Evolutionary conservation across 768 basidiomycete genomes (phyloP), one percentile per base, ranked within the genome.

Genomic region (Tylopilus vinaceipallidus): DNA sequence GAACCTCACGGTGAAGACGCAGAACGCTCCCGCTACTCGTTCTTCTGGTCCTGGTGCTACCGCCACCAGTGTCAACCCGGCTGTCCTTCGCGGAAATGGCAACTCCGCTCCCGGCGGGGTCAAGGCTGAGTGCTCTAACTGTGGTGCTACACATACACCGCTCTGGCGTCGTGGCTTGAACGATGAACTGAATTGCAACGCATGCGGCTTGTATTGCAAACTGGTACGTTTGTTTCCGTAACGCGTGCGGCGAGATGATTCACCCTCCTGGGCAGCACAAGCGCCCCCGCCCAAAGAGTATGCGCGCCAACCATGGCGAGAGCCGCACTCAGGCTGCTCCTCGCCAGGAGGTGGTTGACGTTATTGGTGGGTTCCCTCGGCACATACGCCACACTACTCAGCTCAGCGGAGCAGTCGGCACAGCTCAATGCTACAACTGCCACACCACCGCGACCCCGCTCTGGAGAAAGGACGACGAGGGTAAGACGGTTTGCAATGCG

Each of bases 401-500:
- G 56, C 60, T 66, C 57, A 67, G 60, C 35, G 59, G 64, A 38
- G 52, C 52, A 57, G 56, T 55, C 47, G 66, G 68, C 40, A 54
- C 75, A 77, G 90, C 89, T 3, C 88, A 91, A 74, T 93, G 90
- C 72, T 90, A 85, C 70, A 92, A 91, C 62, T 92, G 90, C 72
- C 86, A 91, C 61, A 92, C 91, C 20, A 91, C 88, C 3, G 88
- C 89, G 13, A 91, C 90, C 6, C 91, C 91, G 12, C 79, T 92
- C 34, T 92, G 90, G 90, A 79, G 90, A 54, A 92, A 92, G 69
- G 91, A 92, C 58, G 89, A 91, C 58, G 91, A 91, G 69, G 90
- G 90, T 47, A 89, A 89, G 74, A 92, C 90, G 0, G 88, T 92
- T 34, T 92, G 91, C 73, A 92, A 92, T 60, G 90, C 91, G 86